Evolutionary conservation across 345 rosid genomes (phyloP).

Genomic region (Eucalyptus brandiana): DNA sequence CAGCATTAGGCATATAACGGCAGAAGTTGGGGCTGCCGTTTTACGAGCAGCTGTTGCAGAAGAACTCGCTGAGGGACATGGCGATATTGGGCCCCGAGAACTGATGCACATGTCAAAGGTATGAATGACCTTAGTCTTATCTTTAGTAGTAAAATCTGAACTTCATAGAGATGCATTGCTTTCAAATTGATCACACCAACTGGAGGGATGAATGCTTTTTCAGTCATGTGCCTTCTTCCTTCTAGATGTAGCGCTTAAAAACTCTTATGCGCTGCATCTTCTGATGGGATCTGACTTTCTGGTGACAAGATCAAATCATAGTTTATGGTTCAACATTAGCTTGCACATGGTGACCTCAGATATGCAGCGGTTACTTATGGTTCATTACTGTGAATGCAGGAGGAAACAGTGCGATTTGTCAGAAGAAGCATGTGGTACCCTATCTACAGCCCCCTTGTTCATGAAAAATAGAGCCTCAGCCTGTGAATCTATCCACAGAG

Average conservation of each 20-base stretch:
- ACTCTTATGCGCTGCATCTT: background rate
- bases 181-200: background rate
- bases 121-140: background rate
- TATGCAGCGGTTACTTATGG: background rate
- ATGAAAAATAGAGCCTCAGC: conserved; percentile 42
- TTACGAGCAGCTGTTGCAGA: conserved; percentile 73
- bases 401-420: conserved; percentile 64
- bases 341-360: background rate
- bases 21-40: conserved; percentile 95
- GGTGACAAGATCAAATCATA: background rate
- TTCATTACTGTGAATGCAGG: conserved; percentile 31
- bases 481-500: background rate
- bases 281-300: background rate
- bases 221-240: background rate
- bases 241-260: background rate
- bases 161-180: background rate
- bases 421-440: conserved; percentile 86
- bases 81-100: conserved; percentile 64
- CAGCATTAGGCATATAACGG: conserved; percentile 90
- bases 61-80: conserved; percentile 77
- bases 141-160: background rate
- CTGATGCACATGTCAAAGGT: conserved; percentile 81
- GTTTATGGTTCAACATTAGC: background rate
- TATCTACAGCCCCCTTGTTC: conserved; percentile 85
- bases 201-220: background rate